Base-by-base conservation (phyloP, 306 rosid species). In the Crotalaria pallida region DNA sequence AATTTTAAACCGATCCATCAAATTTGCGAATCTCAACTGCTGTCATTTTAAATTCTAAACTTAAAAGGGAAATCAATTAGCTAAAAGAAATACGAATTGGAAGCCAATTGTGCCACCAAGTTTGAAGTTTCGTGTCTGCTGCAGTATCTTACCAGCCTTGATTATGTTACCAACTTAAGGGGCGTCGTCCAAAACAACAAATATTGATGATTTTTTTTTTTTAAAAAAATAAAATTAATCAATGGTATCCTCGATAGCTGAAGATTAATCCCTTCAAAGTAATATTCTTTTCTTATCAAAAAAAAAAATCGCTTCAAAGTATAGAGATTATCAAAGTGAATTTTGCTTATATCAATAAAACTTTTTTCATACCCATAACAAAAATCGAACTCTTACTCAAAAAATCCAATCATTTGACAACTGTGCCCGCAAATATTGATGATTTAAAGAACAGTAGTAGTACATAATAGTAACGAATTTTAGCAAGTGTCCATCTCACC, bases 141-240 rank as follows among this genome's bases (percentile, higher is more conserved):
- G 55, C 44, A 8, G 67, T 11, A 76, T 71, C 69, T 59, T 44
- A 57, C 51, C 34, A 5, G 3, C 53, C 23, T 21, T 31, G 76
- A 76, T 80, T 34, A 17, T 63, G 73, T 74, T 9, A 48, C 9
- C 34, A 55, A 70, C 33, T 40, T 38, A 52, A 23, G 33, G 11
- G 44, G 33, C 7, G 44, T 0, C 52, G 2, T 53, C 44, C n/a
- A 52, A 76, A 59, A 5, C 53, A 56, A 59, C 63, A 36, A 11
- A 51, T 67, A 17, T 15, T 45, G 67, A 70, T 75, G 38, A 56
- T 56, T 50, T 73, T n/a, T n/a, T n/a, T n/a, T n/a, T n/a, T n/a
- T n/a, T n/a, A n/a, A n/a, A n/a, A n/a, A n/a, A n/a, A n/a, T n/a
- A n/a, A n/a, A n/a, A n/a, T n/a, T n/a, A n/a, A n/a, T n/a, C n/a